Percentiles rank a stretch among this genome's conserved stretches.
Conservation (phyloP, 1,139 yeast species). For the Geotrichum citri-aurantii region DNA sequence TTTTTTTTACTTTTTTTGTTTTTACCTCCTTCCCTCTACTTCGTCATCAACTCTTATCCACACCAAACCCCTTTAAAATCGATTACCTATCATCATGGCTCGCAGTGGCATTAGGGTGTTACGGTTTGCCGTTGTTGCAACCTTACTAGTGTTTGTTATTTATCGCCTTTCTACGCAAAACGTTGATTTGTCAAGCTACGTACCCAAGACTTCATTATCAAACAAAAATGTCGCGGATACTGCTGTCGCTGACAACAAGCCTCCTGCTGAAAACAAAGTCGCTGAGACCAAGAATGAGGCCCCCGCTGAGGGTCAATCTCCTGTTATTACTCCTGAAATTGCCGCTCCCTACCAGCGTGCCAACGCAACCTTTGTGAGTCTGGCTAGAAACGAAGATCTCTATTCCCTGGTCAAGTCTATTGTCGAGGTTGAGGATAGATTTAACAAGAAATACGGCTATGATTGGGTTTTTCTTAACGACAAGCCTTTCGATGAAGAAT, state of each 20-base stretch:
- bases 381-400: slow-evolving; percentile 67
- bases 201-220: slow-evolving; percentile 17
- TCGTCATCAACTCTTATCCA: background rate
- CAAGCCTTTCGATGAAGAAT: slow-evolving; percentile 50
- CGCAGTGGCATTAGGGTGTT: slow-evolving; percentile 35
- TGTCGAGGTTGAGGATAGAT: slow-evolving; percentile 61
- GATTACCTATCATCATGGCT: slow-evolving; percentile 27
- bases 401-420: slow-evolving; percentile 55
- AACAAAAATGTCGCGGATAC: background rate
- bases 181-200: slow-evolving; percentile 28
- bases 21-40: background rate
- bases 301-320: slow-evolving; percentile 5
- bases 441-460: slow-evolving; percentile 58
- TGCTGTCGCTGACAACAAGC: background rate
- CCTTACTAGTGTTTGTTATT: slow-evolving; percentile 35
- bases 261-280: background rate
- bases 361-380: slow-evolving; percentile 66
- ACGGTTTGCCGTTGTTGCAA: slow-evolving; percentile 37
- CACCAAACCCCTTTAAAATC: background rate
- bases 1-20: background rate
- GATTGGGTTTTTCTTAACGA: slow-evolving; percentile 79
- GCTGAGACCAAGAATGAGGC: background rate
- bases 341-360: slow-evolving; percentile 30
- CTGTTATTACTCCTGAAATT: slow-evolving; percentile 5
- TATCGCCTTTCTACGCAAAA: slow-evolving; percentile 35